These are phyloP conservation scores for Sphenostylis stenocarpa DNA, from an alignment of 306 rosid genomes.

Conservation along the genomic window DNA sequence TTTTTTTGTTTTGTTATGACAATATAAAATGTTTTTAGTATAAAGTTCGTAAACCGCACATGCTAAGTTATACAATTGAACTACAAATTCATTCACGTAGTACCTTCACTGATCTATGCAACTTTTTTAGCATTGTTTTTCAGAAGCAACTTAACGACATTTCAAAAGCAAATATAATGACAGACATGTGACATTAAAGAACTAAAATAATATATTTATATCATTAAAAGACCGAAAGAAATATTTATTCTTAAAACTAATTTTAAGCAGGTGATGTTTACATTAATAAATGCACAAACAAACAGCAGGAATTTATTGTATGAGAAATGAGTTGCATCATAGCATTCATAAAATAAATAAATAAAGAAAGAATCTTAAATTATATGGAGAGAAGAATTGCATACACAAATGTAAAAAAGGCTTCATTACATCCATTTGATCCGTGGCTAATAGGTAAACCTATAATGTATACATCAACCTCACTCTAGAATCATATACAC, in stretches of 20 bases:
- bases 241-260: not conserved
- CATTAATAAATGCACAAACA: not conserved
- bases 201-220: not conserved
- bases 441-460: constrained; percentile 40
- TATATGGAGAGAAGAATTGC: not conserved
- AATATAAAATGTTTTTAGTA: not conserved
- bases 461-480: constrained; percentile 2
- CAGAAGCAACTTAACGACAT: not conserved
- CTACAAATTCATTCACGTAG: not conserved
- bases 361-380: not conserved
- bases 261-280: not conserved
- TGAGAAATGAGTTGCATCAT: not conserved
- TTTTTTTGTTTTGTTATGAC: not conserved
- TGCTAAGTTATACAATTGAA: not conserved
- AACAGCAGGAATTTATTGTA: not conserved
- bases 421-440: constrained; percentile 33
- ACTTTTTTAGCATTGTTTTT: not conserved
- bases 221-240: not conserved
- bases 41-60: not conserved
- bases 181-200: not conserved
- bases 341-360: not conserved
- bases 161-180: not conserved
- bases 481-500: constrained; percentile 48
- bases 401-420: not conserved
- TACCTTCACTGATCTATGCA: too few species aligned